Evolutionary conservation across 1,284 basidiomycete genomes (phyloP).

Genomic region (Cryptococcus sp.): DNA sequence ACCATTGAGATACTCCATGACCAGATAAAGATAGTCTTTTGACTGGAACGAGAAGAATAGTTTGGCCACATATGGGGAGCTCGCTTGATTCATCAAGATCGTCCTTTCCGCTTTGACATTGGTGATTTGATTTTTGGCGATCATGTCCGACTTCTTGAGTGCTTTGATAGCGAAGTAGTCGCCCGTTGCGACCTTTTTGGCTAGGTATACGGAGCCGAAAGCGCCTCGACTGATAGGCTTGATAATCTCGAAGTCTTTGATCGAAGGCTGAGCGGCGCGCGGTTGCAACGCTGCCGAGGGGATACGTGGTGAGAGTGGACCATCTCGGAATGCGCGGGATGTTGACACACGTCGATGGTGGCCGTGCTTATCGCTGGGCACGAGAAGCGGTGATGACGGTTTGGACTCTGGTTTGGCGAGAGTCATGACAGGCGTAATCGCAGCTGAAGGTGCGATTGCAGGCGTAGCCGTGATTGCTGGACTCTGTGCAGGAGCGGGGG

Average conservation of each 20-base stretch:
- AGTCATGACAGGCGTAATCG: conserved; percentile 7
- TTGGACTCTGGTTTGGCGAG: conserved; percentile 7
- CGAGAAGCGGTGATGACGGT: conserved; percentile 25
- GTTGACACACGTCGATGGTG: conserved; percentile 31
- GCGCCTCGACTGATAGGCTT: conserved; percentile 99
- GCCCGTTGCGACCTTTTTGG: conserved; percentile 96
- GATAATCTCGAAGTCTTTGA: conserved; percentile 99
- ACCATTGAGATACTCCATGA: conserved; percentile 98
- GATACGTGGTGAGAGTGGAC: conserved; percentile 85
- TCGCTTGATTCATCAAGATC: conserved; percentile 99
- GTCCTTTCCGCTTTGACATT: conserved; percentile 99
- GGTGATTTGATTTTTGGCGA: conserved; percentile 99
- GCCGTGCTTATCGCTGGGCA: conserved; percentile 23
- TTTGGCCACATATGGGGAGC: conserved; percentile 98
- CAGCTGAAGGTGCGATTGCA: background rate
- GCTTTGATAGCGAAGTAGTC: conserved; percentile 99
- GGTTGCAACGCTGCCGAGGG: conserved; percentile 74
- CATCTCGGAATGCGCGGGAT: conserved; percentile 34
- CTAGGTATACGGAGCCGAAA: conserved; percentile 96
- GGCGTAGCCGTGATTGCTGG: background rate
- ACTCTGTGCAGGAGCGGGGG: background rate
- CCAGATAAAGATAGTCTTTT: conserved; percentile 89
- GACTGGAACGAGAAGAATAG: conserved; percentile 99
- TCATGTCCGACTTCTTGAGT: conserved; percentile 99
- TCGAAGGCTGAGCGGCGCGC: conserved; percentile 81